Percentiles rank a stretch among this genome's conserved stretches.
Conservation (phyloP, 2,329 filamentous ascomycete species). For the Juglanconis juglandina region DNA sequence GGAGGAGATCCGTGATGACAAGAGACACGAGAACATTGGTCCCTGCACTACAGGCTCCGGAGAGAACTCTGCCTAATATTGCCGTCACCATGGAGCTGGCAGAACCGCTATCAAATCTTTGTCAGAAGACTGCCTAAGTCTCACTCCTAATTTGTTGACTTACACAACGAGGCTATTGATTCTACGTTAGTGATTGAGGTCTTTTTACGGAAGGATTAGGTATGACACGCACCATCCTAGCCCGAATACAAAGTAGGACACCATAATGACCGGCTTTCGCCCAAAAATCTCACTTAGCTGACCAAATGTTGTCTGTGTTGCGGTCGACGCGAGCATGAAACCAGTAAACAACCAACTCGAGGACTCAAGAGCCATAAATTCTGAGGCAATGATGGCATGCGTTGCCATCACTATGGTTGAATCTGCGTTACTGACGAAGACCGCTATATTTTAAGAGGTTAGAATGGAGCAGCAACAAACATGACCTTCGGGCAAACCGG, state of each 20-base stretch:
- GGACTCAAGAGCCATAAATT: conserved; percentile 54
- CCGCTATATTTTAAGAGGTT: conserved; percentile 34
- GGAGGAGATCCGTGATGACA: conserved; percentile 51
- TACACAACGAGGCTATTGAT: conserved; percentile 26
- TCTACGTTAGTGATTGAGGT: not conserved
- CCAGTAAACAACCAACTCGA: conserved; percentile 57
- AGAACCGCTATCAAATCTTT: conserved; percentile 30
- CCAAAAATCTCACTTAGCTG: conserved; percentile 59
- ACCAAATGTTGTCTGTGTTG: conserved; percentile 52
- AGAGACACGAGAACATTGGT: conserved; percentile 49
- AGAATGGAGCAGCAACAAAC: too few species aligned
- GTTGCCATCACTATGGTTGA: conserved; percentile 64
- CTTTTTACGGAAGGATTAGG: not conserved
- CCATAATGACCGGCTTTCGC: conserved; percentile 46
- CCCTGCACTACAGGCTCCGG: conserved; percentile 49
- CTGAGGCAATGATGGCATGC: conserved; percentile 58
- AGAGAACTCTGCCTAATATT: conserved; percentile 48
- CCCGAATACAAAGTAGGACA: conserved; percentile 49
- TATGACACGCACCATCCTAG: conserved; percentile 40
- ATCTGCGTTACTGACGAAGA: conserved; percentile 66
- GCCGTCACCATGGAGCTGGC: conserved; percentile 46
- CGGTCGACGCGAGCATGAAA: conserved; percentile 48
- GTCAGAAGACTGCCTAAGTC: not conserved
- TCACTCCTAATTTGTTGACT: conserved; percentile 10
- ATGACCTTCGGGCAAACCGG: not conserved